phyloP scores from a whole-genome alignment of 176 grass and related monocot genomes.

The Rhynchospora tenuis region DNA sequence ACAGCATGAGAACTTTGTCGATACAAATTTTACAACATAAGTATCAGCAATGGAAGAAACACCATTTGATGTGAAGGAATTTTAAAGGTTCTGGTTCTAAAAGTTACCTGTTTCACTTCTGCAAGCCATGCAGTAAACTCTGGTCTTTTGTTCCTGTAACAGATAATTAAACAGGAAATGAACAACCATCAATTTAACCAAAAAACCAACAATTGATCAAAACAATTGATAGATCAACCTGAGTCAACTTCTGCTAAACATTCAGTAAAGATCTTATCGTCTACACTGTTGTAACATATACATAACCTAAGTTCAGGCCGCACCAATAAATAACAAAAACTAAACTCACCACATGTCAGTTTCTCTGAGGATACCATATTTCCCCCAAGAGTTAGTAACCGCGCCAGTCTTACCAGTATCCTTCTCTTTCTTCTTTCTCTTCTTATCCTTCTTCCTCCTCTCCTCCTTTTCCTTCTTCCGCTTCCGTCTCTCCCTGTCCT shows the following conservation, averaged over 20 bases:
- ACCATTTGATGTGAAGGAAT: neutral
- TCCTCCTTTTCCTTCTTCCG: constrained; percentile 3
- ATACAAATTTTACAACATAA: neutral
- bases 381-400: constrained; percentile 88
- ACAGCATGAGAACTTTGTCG: neutral
- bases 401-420: constrained; percentile 60
- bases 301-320: neutral
- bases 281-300: neutral
- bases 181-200: neutral
- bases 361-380: constrained; percentile 93
- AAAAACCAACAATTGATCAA: neutral
- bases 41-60: neutral
- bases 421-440: constrained; percentile 51
- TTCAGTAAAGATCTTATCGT: neutral
- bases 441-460: constrained; percentile 21
- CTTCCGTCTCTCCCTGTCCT: constrained; percentile 24
- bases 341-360: constrained; percentile 83
- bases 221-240: neutral
- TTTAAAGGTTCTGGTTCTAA: neutral
- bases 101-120: constrained; percentile 86
- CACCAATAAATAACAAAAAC: neutral
- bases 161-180: constrained; percentile 1
- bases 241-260: neutral
- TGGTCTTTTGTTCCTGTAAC: constrained; percentile 84
- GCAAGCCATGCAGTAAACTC: constrained; percentile 95